These are phyloP conservation scores for Malania oleifera DNA, from an alignment of 164 flowering plant genomes.

Conservation along the genomic window DNA sequence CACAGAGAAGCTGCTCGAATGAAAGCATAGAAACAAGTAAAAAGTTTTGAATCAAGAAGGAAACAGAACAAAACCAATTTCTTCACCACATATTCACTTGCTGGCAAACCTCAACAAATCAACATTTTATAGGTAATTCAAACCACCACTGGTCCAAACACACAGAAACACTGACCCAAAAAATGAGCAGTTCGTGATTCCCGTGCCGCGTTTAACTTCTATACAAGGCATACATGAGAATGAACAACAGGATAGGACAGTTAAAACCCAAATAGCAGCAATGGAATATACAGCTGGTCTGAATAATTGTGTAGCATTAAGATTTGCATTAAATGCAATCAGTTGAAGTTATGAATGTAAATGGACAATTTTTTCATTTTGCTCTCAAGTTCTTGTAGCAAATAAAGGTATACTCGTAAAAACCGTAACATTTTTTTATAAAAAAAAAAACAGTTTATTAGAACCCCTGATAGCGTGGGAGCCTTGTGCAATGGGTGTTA, in stretches of 20 bases:
- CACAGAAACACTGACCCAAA: constrained; percentile 5
- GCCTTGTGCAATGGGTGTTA: too few relatives aligned
- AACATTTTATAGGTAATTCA: constrained; percentile 6
- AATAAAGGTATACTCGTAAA: constrained; percentile 6
- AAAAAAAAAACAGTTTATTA: too few relatives aligned
- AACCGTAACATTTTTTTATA: too few relatives aligned
- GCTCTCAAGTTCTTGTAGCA: neutral
- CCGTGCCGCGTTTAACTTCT: neutral
- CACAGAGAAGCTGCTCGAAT: constrained; percentile 19
- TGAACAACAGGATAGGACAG: neutral
- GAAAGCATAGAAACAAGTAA: constrained; percentile 12
- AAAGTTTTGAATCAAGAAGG: constrained; percentile 5
- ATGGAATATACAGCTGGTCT: neutral
- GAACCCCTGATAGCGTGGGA: too few relatives aligned
- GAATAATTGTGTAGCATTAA: neutral
- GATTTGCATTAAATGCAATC: neutral
- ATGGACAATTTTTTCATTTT: neutral
- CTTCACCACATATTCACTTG: constrained; percentile 8
- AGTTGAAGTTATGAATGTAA: neutral
- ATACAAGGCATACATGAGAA: neutral
- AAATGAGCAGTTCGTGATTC: constrained; percentile 1
- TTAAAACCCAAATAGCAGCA: neutral
- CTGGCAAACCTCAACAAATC: constrained; percentile 12
- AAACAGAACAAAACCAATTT: constrained; percentile 8
- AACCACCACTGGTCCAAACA: constrained; percentile 6